A percentile compares a stretch with the other conserved stretches of the same genome.
Evolutionary conservation across 2,329 filamentous ascomycete species (phyloP).

Genomic region (Bipolaris bicolor): DNA sequence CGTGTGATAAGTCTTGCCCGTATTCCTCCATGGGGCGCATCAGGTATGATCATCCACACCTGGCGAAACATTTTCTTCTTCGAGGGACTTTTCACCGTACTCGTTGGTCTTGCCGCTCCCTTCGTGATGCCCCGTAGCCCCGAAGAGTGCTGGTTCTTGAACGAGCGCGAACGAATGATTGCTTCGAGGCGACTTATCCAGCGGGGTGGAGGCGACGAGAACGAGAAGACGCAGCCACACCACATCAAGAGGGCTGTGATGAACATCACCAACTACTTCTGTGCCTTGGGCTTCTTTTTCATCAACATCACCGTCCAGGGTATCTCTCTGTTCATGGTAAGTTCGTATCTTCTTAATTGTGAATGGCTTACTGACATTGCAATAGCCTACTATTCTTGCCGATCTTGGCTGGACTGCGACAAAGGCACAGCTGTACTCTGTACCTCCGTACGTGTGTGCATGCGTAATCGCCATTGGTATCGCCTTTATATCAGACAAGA

Average conservation of each 20-base stretch:
- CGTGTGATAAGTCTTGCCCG: slow-evolving; percentile 32
- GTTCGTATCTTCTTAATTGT: not conserved
- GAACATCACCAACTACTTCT: slow-evolving; percentile 66
- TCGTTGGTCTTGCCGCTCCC: slow-evolving; percentile 57
- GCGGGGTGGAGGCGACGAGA: slow-evolving; percentile 55
- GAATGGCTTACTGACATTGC: not conserved
- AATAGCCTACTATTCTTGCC: slow-evolving; percentile 46
- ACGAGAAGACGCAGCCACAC: slow-evolving; percentile 56
- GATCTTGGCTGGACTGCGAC: slow-evolving; percentile 49
- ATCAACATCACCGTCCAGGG: slow-evolving; percentile 65
- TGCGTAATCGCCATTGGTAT: slow-evolving; percentile 45
- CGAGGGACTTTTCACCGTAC: slow-evolving; percentile 62
- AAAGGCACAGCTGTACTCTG: slow-evolving; percentile 48
- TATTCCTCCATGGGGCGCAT: slow-evolving; percentile 61
- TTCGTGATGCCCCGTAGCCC: slow-evolving; percentile 61
- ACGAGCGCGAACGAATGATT: slow-evolving; percentile 60
- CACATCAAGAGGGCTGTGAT: slow-evolving; percentile 60
- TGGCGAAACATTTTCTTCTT: slow-evolving; percentile 65
- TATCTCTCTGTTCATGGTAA: slow-evolving; percentile 49
- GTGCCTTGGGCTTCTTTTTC: slow-evolving; percentile 63
- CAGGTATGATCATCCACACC: slow-evolving; percentile 53
- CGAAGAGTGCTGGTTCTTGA: slow-evolving; percentile 58
- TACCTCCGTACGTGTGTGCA: slow-evolving; percentile 49
- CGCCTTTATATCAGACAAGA: slow-evolving; percentile 48
- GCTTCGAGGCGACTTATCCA: slow-evolving; percentile 59